Conservation (phyloP, 441 rosid genomes). For the Corymbia calophylla region DNA sequence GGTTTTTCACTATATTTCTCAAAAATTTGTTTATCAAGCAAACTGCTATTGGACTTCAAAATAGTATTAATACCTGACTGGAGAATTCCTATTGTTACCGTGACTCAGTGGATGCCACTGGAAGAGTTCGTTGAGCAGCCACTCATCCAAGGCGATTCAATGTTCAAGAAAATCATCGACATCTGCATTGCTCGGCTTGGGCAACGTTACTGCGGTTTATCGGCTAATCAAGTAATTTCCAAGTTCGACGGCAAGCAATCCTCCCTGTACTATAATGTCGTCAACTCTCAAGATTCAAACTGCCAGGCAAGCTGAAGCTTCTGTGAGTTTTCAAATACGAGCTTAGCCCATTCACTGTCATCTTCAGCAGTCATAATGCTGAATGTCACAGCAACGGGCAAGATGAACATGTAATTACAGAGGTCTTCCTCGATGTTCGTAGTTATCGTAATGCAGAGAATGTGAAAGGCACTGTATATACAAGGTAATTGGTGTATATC, state of each 20-base stretch:
- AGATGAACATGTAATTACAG: background rate
- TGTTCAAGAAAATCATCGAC: constrained; percentile 84
- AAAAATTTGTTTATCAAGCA: background rate
- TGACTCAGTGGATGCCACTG: constrained; percentile 87
- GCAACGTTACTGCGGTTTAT: constrained; percentile 72
- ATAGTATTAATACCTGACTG: background rate
- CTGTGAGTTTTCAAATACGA: background rate
- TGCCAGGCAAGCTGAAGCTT: constrained; percentile 11
- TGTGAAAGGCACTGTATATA: background rate
- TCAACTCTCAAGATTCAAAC: constrained; percentile 23
- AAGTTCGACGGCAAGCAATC: constrained; percentile 70
- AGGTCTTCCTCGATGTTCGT: background rate
- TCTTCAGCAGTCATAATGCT: background rate
- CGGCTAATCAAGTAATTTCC: constrained; percentile 57
- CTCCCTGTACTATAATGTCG: constrained; percentile 67
- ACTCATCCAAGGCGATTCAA: constrained; percentile 54
- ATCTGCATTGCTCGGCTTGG: constrained; percentile 69
- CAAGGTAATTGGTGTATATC: background rate
- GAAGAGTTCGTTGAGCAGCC: constrained; percentile 79
- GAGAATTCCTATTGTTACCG: background rate
- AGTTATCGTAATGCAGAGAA: background rate
- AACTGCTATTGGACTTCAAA: background rate
- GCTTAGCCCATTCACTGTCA: background rate
- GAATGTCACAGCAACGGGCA: background rate
- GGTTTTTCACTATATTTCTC: background rate